These are phyloP conservation scores for Gloeopeniophorella convolvens DNA, from an alignment of 768 basidiomycete genomes.

Conservation along the genomic window DNA sequence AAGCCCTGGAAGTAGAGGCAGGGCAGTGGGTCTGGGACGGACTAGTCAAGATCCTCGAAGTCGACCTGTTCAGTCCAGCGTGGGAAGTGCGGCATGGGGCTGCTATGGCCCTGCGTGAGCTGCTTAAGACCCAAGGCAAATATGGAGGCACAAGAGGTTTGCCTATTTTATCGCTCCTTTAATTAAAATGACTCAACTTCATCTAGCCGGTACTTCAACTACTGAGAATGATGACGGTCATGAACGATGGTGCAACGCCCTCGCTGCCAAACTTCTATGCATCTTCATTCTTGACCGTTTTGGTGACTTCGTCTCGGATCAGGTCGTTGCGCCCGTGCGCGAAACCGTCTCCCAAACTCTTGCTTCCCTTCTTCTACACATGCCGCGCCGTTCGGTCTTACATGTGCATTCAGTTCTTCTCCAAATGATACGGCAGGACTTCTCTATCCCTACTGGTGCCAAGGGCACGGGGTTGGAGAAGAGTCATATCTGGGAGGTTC, in stretches of 20 bases:
- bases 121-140: conserved; percentile 77
- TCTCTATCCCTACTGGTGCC: conserved; percentile 36
- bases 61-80: conserved; percentile 74
- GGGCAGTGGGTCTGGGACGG: conserved; percentile 88
- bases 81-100: conserved; percentile 97
- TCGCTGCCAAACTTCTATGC: conserved; percentile 79
- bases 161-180: conserved; percentile 2
- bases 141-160: conserved; percentile 77
- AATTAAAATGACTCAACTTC: conserved; percentile 1
- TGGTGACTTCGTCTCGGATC: conserved; percentile 95
- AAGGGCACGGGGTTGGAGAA: conserved; percentile 29
- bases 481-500: conserved; percentile 88
- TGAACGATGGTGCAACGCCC: conserved; percentile 84
- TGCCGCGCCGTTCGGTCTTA: conserved; percentile 72
- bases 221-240: conserved; percentile 62
- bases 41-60: conserved; percentile 69
- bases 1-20: conserved; percentile 65
- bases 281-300: conserved; percentile 96
- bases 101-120: conserved; percentile 82
- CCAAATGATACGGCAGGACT: conserved; percentile 92
- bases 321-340: conserved; percentile 94
- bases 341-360: conserved; percentile 95
- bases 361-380: conserved; percentile 81
- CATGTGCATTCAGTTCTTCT: conserved; percentile 81
- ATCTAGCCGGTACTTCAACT: conserved; percentile 42